phyloP scores from a whole-genome alignment of 495 filamentous ascomycete species.

The Tuber calosporum region DNA sequence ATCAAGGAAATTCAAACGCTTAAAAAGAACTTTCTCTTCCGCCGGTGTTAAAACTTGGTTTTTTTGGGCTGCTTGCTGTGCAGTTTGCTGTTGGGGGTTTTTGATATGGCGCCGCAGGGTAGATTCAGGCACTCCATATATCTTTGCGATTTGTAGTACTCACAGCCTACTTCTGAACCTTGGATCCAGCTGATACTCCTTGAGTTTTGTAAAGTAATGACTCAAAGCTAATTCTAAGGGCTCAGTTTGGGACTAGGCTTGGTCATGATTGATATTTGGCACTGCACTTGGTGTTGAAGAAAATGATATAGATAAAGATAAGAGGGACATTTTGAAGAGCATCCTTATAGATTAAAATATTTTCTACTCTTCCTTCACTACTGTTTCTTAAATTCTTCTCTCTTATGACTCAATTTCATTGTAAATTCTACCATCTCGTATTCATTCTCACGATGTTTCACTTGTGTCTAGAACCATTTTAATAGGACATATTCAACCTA shows the following conservation, averaged over 20 bases:
- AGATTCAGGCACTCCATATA: background rate
- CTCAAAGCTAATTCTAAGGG: background rate
- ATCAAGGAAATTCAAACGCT: conserved; percentile 11
- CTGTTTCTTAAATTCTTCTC: background rate
- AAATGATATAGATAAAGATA: background rate
- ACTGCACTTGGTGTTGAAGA: background rate
- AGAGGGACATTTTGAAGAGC: background rate
- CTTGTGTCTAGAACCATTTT: background rate
- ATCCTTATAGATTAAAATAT: background rate
- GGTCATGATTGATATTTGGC: background rate
- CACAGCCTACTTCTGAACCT: background rate
- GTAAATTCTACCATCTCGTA: background rate
- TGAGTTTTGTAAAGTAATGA: conserved; percentile 3
- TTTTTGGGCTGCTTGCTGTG: background rate
- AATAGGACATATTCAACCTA: background rate
- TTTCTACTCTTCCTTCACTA: background rate
- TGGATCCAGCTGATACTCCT: background rate
- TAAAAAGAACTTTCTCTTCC: background rate
- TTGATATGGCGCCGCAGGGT: background rate
- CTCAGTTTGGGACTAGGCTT: background rate
- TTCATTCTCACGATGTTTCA: background rate
- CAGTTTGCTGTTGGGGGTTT: background rate
- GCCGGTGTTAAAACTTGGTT: background rate
- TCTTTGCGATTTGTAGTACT: conserved; percentile 2
- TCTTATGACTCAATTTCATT: background rate